Evolutionary conservation across 2,329 filamentous ascomycete genomes (phyloP), one percentile per base, ranked within the genome.

Genomic region (Aspergillus terreus): DNA sequence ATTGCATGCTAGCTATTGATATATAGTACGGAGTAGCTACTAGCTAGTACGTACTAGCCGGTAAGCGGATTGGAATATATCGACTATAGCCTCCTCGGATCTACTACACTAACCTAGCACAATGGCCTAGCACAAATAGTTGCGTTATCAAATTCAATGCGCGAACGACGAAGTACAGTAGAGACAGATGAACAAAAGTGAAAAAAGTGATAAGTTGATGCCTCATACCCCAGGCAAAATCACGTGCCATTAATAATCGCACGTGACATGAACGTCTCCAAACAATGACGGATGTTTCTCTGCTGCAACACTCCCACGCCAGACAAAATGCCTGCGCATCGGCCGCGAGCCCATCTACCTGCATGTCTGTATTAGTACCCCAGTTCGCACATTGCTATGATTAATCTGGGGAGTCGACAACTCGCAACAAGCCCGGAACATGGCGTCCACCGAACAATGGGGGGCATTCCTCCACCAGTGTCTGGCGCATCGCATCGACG

Each of bases 401-500:
- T 30, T 12, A 43, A 21, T 35, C 36, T 11, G 38, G 15, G 21
- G 7, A n/a, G 33, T 46, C 17, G 25, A 30, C 42, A 5, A 14
- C 38, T 35, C 49, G 10, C 36, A 46, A 53, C 42, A 27, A 48
- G 17, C 30, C 45, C 32, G 58, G 41, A 62, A 61, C 46, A 64
- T 59, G 60, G 61, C 61, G 45, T 58, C 64, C 48, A 55, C 63
- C 45, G 63, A 66, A 56, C 67, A 71, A 65, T 72, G 70, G 70
- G 65, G 58, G 56, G 63, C 60, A 49, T 68, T 72, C 58, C 58
- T 72, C 63, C 60, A 63, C 44, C 64, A 64, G 56, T 71, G 70
- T 59, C 55, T 72, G 50, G 60, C 63, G 51, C 65, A 66, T 53
- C 68, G 70, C 27, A 64, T 71, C 46, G 70, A 70, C 51, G 66